These are phyloP conservation scores for Phaeotremella skinneri DNA, from an alignment of 768 basidiomycete species.

Conservation along the genomic window DNA sequence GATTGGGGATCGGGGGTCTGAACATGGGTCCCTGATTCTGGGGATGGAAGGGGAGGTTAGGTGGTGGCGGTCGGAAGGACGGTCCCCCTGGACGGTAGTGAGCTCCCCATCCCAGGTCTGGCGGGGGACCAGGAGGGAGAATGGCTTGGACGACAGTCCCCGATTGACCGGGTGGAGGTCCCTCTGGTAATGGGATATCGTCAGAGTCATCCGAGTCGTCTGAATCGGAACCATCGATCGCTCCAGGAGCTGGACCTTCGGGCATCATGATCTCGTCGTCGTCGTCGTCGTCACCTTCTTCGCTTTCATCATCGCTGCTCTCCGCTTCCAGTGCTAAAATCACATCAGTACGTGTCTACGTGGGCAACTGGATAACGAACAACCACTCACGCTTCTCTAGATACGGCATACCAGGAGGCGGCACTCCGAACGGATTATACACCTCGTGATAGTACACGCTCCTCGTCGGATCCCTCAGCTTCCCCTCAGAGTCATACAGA, in stretches of 20 bases:
- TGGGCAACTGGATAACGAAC: constrained; percentile 1
- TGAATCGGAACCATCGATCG: constrained; percentile 5
- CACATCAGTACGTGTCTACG: neutral
- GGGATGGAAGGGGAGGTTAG: neutral
- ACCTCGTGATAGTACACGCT: constrained; percentile 89
- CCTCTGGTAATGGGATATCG: constrained; percentile 51
- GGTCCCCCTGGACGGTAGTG: constrained; percentile 8
- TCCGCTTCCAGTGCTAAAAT: constrained; percentile 57
- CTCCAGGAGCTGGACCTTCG: constrained; percentile 65
- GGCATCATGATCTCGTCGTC: constrained; percentile 91
- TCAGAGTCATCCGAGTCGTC: constrained; percentile 39
- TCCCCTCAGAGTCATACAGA: constrained; percentile 76
- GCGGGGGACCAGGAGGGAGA: constrained; percentile 14
- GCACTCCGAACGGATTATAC: constrained; percentile 88
- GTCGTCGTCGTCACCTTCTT: constrained; percentile 29
- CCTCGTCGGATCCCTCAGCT: constrained; percentile 84
- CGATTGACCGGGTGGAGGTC: constrained; percentile 50
- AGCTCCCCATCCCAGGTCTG: neutral
- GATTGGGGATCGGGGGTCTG: constrained; percentile 6
- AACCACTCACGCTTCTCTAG: constrained; percentile 69
- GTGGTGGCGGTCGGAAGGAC: constrained; percentile 10
- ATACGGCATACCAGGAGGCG: constrained; percentile 98
- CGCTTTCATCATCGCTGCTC: constrained; percentile 61
- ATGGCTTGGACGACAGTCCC: constrained; percentile 2
- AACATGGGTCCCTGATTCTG: neutral